Base-by-base conservation (phyloP, 257 asterid species). In the Solanum ossicruentum region DNA sequence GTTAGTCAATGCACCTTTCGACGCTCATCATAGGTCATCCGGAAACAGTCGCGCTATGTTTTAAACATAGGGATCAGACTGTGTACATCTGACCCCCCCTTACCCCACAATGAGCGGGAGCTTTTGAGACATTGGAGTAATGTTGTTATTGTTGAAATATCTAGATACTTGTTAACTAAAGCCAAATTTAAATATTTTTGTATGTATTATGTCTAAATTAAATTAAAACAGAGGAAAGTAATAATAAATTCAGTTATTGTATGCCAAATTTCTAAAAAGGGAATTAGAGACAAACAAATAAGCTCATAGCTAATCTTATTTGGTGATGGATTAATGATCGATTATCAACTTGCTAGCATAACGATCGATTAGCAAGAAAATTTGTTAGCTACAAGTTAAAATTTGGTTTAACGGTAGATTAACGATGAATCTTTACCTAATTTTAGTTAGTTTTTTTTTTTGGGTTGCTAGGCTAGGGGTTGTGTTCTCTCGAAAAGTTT, bases 131-230 rank as follows among this genome's bases (percentile, higher is more conserved):
- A n/a, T n/a, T n/a, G n/a, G n/a, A n/a, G n/a, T n/a, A n/a, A n/a
- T n/a, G n/a, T n/a, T n/a, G n/a, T n/a, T n/a, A n/a, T n/a, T n/a
- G 20, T 10, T 8, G 9, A 18, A 20, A 0, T 57, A 0, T 57
- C 0, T 8, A 56, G 5, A 20, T 57, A 18, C 63, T 18, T 57
- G 23, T 18, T 6, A 0, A 2, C 8, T 56, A 8, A 56, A 56
- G 8, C 1, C 63, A 56, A 56, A 56, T 7, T 56, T 56, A 2
- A 56, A 9, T 17, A 3, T 56, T 0, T 0, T 4, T 8, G 2
- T 56, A 2, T 56, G 0, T 17, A 56, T 56, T 56, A 56, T 8
- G 5, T 17, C 5, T 7, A 17, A 56, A 1, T 17, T 56, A 56
- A 56, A 3, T 17, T 56, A 56, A 56, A 56, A 17, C 11, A 8